Base-by-base conservation (phyloP, 2,329 filamentous ascomycete species). In the Raffaelea albimanens region DNA sequence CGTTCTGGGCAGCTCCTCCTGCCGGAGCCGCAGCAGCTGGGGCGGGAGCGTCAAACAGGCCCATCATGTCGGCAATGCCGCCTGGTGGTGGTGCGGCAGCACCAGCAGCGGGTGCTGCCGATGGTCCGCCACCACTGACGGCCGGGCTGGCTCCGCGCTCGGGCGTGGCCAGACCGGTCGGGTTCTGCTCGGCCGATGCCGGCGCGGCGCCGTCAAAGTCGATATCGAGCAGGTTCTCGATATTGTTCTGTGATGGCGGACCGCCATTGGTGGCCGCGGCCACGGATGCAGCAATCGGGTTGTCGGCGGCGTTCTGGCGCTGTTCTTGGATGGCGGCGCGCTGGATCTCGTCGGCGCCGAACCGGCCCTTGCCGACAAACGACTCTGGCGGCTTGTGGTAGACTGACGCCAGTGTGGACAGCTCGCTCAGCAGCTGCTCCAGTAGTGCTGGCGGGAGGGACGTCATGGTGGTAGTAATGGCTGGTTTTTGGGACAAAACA, bases 371-470 rank as follows among this genome's bases (percentile, higher is more conserved):
- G 56, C 93, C 93, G 49, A 98, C 84, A 66, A 98, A 98, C n/a
- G 91, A 89, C 75, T 95, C 88, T 40, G 93, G 90, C 9, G 90
- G 90, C 69, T 95, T 97, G 78, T 98, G 93, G 68, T 98, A 98
- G 20, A 98, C 93, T 1, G 91, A 97, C 8, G 93, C 89, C 25
- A 98, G 78, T 10, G 93, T 96, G 13, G 91, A 97, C 29, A 98
- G 79, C 65, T 98, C 91, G 10, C 77, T 75, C 9, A 98, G 79
- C n/a, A 98, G 80, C 63, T 89, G 83, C 52, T 98, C 91, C 40
- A 98, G 77, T 7, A 98, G 75, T 31, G 82, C 74, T 5, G 85
- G 78, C 2, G 93, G 89, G 25, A 97, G 75, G 49, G 87, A 91
- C 49, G 87, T 87, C 69, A 98, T 96, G 22, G 93, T 98, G 20